Evolutionary conservation across 768 basidiomycete genomes (phyloP).

Genomic region (Brasilioporus rufonigricans): DNA sequence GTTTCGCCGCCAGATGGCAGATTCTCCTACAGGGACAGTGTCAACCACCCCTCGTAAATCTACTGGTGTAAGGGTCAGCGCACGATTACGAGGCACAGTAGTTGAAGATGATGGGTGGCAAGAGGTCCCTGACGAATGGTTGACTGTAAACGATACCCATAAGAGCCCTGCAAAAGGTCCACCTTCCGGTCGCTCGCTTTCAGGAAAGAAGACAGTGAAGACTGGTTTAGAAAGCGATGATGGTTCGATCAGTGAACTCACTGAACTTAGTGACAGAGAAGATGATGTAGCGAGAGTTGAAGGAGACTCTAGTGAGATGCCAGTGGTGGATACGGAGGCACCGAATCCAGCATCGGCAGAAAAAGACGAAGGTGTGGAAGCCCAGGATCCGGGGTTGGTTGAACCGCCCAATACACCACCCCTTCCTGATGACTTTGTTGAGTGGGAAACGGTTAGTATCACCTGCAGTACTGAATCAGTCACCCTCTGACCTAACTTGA

Average conservation of each 20-base stretch:
- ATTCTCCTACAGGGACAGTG: conserved; percentile 11
- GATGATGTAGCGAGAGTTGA: conserved; percentile 25
- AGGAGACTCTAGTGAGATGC: background rate
- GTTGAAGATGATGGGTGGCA: conserved; percentile 73
- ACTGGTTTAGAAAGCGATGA: conserved; percentile 63
- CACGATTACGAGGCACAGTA: conserved; percentile 54
- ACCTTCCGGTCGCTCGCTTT: conserved; percentile 5
- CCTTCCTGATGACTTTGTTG: conserved; percentile 57
- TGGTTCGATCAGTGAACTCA: conserved; percentile 69
- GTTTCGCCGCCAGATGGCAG: conserved; percentile 47
- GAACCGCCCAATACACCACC: conserved; percentile 12
- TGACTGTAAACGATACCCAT: conserved; percentile 22
- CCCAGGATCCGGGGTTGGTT: background rate
- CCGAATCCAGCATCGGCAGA: background rate
- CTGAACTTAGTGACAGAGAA: conserved; percentile 60
- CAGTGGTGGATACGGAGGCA: conserved; percentile 2
- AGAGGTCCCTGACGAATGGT: conserved; percentile 75
- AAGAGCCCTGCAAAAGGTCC: conserved; percentile 14
- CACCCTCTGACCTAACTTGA: background rate
- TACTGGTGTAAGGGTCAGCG: conserved; percentile 63
- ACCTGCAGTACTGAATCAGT: background rate
- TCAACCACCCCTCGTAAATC: conserved; percentile 29
- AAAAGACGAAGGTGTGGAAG: background rate
- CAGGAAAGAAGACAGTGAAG: conserved; percentile 27
- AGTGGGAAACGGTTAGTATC: conserved; percentile 85